Evolutionary conservation across 208 protist genomes (phyloP), one percentile per base, ranked within the genome.

Genomic region (Sergeia podlipaevii): DNA sequence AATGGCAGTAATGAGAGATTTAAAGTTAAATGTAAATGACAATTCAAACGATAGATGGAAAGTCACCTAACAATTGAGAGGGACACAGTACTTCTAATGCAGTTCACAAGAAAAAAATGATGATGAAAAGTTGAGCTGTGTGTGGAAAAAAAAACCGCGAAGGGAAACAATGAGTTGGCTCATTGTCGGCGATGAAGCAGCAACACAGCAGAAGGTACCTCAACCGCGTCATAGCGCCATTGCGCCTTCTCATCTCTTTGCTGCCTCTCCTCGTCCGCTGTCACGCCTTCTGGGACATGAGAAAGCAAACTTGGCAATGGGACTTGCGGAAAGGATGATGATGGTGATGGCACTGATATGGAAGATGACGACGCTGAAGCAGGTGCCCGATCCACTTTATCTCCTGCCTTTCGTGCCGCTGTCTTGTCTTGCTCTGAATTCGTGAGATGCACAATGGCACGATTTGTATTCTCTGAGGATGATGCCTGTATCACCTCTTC

Each of bases 261-360:
- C 7, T 42, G 43, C 1, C 81, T 78, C 17, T 60, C 60, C 43
- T 85, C 86, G 48, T 93, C 86, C 0, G 79, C 74, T 15, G 71
- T 85, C 17, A 89, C 49, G 30, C 86, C 86, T 2, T 59, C 77
- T 8, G 45, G 23, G 0, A 65, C 55, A 39, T 93, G 86, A 7
- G 70, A 57, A 17, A 93, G 60, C 8, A 93, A 49, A 66, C 82
- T 93, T n/a, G 77, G 54, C 15, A 89, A 68, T 18, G 47, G n/a
- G n/a, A n/a, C n/a, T n/a, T n/a, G n/a, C n/a, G n/a, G n/a, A 44
- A 24, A n/a, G 24, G 28, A 30, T 28, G n/a, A 24, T 15, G 46
- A 11, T 27, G n/a, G 36, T 17, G 28, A 21, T 26, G 15, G 26
- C 20, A 24, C 42, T 6, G n/a, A 29, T 39, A 23, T 7, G 26